Conservation (phyloP, 768 basidiomycete species). For the Lactifluus subvellereus region DNA sequence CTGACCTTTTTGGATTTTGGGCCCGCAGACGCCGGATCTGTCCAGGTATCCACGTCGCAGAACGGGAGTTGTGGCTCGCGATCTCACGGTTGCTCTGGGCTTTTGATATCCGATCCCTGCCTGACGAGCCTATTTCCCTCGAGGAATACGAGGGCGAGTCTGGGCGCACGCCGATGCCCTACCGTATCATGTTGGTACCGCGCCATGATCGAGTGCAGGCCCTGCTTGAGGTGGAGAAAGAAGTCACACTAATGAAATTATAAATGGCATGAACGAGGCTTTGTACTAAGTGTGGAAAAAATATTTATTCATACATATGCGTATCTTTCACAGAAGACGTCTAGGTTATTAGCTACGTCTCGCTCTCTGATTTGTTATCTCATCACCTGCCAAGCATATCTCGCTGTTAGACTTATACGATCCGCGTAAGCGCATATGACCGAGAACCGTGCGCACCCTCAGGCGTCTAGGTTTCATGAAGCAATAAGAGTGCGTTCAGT, state of each 20-base stretch:
- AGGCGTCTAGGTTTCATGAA: neutral
- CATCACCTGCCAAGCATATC: neutral
- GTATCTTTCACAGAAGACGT: neutral
- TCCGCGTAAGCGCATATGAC: neutral
- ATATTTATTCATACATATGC: neutral
- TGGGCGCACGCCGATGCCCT: constrained; percentile 42
- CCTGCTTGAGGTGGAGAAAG: constrained; percentile 18
- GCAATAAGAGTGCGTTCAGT: neutral
- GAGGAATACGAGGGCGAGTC: constrained; percentile 45
- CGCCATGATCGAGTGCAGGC: constrained; percentile 24
- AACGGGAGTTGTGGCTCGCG: constrained; percentile 41
- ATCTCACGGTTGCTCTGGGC: constrained; percentile 46
- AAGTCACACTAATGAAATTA: constrained; percentile 16
- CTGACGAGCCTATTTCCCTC: constrained; percentile 40
- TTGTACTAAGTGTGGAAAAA: neutral
- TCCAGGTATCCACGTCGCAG: constrained; percentile 42
- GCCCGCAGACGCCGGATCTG: constrained; percentile 34
- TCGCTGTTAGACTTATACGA: neutral
- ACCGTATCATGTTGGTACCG: constrained; percentile 29
- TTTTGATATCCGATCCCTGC: constrained; percentile 38
- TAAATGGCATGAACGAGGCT: neutral
- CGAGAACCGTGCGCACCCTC: neutral
- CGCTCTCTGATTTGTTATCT: neutral
- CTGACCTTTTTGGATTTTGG: neutral
- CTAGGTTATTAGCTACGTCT: neutral